A percentile compares a stretch with the other conserved stretches of the same genome.
Conservation (phyloP, 495 filamentous ascomycete species). For the Aspergillus baeticus region DNA sequence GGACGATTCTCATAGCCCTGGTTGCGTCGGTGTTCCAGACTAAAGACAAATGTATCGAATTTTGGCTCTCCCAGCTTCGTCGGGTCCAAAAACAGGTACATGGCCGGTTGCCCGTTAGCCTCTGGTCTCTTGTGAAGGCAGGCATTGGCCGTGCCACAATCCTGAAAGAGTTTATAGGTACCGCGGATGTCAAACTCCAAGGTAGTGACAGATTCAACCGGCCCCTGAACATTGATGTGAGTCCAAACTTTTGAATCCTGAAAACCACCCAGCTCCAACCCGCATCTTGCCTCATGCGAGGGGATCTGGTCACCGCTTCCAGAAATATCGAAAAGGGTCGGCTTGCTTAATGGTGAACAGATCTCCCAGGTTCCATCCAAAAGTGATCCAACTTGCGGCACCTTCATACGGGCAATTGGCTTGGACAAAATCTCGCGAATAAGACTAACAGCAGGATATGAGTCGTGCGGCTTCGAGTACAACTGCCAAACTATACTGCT, state of each 20-base stretch:
- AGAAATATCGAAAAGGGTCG: slow-evolving; percentile 18
- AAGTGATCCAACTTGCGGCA: slow-evolving; percentile 25
- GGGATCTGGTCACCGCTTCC: slow-evolving; percentile 23
- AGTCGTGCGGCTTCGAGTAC: slow-evolving; percentile 44
- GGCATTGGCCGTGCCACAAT: slow-evolving; percentile 67
- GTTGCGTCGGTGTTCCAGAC: slow-evolving; percentile 48
- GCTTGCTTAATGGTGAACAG: slow-evolving; percentile 38
- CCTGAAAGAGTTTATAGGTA: slow-evolving; percentile 51
- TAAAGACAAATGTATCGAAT: slow-evolving; percentile 66
- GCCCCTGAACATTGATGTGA: slow-evolving; percentile 30
- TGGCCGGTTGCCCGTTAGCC: slow-evolving; percentile 15
- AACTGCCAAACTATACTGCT: slow-evolving; percentile 51
- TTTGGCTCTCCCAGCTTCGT: slow-evolving; percentile 39
- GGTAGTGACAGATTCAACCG: slow-evolving; percentile 23
- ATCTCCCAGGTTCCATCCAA: slow-evolving; percentile 54
- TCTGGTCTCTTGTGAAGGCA: slow-evolving; percentile 51
- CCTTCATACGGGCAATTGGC: slow-evolving; percentile 55
- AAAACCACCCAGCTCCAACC: slow-evolving; percentile 36
- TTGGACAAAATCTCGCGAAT: slow-evolving; percentile 47
- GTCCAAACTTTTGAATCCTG: slow-evolving; percentile 41
- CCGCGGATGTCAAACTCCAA: slow-evolving; percentile 52
- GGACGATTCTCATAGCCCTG: slow-evolving; percentile 53
- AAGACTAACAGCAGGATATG: slow-evolving; percentile 36
- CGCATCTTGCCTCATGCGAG: slow-evolving; percentile 33
- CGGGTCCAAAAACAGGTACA: slow-evolving; percentile 70